Conservation (phyloP, 192 early-diverging fungal genomes). For the Rhizophlyctis rosea region DNA sequence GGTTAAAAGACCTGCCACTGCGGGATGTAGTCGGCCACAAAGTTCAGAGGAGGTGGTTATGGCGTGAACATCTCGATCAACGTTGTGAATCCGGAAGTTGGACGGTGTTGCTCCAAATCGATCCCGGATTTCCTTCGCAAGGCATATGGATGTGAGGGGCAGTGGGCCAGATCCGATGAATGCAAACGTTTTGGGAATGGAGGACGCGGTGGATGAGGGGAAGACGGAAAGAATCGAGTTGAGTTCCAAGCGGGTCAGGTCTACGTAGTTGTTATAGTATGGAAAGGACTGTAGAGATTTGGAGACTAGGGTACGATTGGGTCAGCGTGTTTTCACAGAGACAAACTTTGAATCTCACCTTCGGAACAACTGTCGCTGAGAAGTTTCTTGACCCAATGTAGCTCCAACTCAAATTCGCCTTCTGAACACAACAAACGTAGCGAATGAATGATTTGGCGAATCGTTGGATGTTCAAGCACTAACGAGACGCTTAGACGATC, state of each 20-base stretch:
- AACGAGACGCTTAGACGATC: too few relatives aligned
- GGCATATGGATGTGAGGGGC: conserved; percentile 18
- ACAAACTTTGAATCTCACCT: too few relatives aligned
- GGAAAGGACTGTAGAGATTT: conserved; percentile 9
- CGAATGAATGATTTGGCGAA: not conserved
- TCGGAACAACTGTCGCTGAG: too few relatives aligned
- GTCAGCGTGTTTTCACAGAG: too few relatives aligned
- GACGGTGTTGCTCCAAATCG: too few relatives aligned
- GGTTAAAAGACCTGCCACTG: too few relatives aligned
- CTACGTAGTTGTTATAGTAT: conserved; percentile 14
- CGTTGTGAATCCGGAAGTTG: not conserved
- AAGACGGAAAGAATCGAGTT: conserved; percentile 4
- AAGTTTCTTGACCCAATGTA: not conserved
- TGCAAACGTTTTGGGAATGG: not conserved
- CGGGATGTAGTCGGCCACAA: too few relatives aligned
- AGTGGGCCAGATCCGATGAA: conserved; percentile 18
- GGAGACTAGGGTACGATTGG: too few relatives aligned
- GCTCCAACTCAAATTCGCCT: conserved; percentile 13
- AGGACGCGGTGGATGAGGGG: not conserved
- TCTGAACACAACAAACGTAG: conserved; percentile 5
- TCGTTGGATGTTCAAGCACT: too few relatives aligned
- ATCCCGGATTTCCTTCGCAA: too few relatives aligned
- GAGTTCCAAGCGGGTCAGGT: conserved; percentile 13
- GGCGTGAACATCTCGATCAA: not conserved
- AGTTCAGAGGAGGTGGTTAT: not conserved